Evolutionary conservation across 2,329 filamentous ascomycete genomes (phyloP).

Genomic region (Alternaria postmessia): DNA sequence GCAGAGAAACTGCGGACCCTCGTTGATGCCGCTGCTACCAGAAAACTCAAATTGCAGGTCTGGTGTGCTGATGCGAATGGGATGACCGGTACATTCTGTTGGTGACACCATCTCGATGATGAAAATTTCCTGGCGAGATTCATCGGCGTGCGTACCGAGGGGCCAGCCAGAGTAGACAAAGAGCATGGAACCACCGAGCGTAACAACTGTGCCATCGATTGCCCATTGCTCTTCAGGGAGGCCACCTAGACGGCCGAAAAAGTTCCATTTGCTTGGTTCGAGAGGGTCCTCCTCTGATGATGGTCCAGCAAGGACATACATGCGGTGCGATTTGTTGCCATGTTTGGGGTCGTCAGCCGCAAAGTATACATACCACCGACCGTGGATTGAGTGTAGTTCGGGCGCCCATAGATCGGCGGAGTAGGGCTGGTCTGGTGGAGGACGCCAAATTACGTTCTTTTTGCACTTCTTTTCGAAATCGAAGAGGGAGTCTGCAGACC

Average conservation of each 20-base stretch:
- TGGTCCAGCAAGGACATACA: conserved; percentile 57
- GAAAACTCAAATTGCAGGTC: conserved; percentile 52
- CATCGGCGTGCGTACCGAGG: conserved; percentile 42
- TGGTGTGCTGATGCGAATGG: conserved; percentile 53
- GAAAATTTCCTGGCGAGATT: conserved; percentile 55
- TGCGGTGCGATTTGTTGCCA: conserved; percentile 57
- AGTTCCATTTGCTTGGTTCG: conserved; percentile 49
- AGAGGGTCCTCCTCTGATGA: conserved; percentile 40
- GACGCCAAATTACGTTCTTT: conserved; percentile 54
- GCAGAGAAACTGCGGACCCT: conserved; percentile 53
- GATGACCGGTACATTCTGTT: conserved; percentile 44
- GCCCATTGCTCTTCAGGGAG: conserved; percentile 57
- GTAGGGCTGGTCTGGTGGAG: conserved; percentile 54
- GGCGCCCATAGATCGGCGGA: conserved; percentile 63
- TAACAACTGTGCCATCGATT: conserved; percentile 58
- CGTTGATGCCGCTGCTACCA: conserved; percentile 55
- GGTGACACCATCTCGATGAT: conserved; percentile 53
- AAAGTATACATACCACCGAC: conserved; percentile 64
- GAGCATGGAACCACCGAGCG: conserved; percentile 49
- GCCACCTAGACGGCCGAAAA: conserved; percentile 52
- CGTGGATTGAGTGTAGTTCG: conserved; percentile 61
- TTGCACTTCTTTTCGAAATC: conserved; percentile 50
- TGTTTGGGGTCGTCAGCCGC: conserved; percentile 52
- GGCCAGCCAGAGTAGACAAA: conserved; percentile 60
- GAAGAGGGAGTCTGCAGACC: conserved; percentile 52